phyloP scores from a whole-genome alignment of 768 basidiomycete genomes.

The Clitopilus hobsonii region DNA sequence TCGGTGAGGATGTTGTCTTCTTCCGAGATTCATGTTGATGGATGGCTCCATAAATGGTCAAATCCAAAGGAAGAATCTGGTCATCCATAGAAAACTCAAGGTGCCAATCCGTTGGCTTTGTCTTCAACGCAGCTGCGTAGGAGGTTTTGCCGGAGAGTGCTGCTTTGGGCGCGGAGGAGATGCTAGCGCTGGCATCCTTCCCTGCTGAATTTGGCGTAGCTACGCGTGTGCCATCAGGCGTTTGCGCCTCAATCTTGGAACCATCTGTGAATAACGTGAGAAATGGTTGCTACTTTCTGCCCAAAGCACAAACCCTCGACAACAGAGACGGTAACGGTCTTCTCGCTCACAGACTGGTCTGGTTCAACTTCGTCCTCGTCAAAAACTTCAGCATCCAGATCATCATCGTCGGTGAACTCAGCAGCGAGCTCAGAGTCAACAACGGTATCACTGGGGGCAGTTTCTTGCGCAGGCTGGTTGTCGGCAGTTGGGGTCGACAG shows the following conservation, averaged over 20 bases:
- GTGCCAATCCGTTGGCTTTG: constrained; percentile 95
- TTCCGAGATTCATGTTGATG: constrained; percentile 87
- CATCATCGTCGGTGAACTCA: constrained; percentile 84
- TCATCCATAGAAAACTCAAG: constrained; percentile 95
- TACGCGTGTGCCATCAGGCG: constrained; percentile 93
- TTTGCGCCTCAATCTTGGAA: constrained; percentile 91
- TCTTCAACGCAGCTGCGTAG: constrained; percentile 91
- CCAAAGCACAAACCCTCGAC: constrained; percentile 55
- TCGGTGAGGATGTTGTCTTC: constrained; percentile 58
- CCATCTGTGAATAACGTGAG: constrained; percentile 55
- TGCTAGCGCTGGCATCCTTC: constrained; percentile 28
- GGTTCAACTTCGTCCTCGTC: constrained; percentile 85
- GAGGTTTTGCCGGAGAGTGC: constrained; percentile 47
- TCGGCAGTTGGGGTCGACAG: constrained; percentile 21
- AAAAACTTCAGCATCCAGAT: constrained; percentile 84
- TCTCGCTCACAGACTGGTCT: constrained; percentile 67
- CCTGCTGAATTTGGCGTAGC: constrained; percentile 69
- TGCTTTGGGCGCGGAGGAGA: constrained; percentile 21
- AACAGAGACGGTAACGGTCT: constrained; percentile 81
- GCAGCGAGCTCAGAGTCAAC: constrained; percentile 63
- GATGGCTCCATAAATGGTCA: constrained; percentile 95
- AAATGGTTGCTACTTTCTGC: background rate
- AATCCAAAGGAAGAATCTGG: constrained; percentile 73
- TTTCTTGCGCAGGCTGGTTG: constrained; percentile 29
- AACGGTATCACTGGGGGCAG: constrained; percentile 49